Conservation (phyloP, 768 basidiomycete species). For the Tylopilus rubrobrunneus region DNA sequence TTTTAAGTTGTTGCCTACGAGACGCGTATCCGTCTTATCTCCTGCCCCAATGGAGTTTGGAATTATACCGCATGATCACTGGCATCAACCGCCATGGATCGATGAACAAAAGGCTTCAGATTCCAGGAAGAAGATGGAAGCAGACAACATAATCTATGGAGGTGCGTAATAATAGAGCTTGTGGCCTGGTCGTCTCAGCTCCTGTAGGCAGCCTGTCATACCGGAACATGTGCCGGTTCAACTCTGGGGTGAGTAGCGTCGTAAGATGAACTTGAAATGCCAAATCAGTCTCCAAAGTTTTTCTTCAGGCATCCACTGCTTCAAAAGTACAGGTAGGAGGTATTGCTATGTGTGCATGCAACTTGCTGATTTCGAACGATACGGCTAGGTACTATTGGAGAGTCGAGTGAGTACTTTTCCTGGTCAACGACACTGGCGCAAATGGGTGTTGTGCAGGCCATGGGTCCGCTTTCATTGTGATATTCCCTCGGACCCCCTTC, state of each 20-base stretch:
- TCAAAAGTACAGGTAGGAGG: conserved; percentile 28
- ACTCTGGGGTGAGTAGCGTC: conserved; percentile 52
- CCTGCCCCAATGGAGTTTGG: conserved; percentile 52
- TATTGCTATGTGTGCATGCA: neutral
- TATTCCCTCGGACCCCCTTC: conserved; percentile 45
- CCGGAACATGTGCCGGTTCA: conserved; percentile 75
- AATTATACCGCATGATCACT: conserved; percentile 55
- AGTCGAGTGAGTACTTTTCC: conserved; percentile 20
- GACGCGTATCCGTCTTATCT: conserved; percentile 37
- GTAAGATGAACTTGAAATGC: neutral
- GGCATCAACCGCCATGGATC: conserved; percentile 70
- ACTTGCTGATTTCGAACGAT: neutral
- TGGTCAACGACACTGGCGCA: conserved; percentile 34
- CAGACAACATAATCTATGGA: conserved; percentile 44
- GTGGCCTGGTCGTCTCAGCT: neutral
- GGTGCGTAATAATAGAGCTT: conserved; percentile 29
- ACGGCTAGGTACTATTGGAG: conserved; percentile 28
- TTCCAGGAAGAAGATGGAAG: conserved; percentile 50
- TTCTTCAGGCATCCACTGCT: conserved; percentile 41
- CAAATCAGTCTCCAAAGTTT: conserved; percentile 33
- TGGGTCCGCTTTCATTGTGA: conserved; percentile 54
- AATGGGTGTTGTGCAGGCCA: conserved; percentile 35
- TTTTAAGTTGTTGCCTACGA: conserved; percentile 19
- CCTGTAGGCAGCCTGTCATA: conserved; percentile 34
- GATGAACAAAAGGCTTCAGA: conserved; percentile 59